Base-by-base conservation (phyloP, 768 basidiomycete species). In the Russula abietina region DNA sequence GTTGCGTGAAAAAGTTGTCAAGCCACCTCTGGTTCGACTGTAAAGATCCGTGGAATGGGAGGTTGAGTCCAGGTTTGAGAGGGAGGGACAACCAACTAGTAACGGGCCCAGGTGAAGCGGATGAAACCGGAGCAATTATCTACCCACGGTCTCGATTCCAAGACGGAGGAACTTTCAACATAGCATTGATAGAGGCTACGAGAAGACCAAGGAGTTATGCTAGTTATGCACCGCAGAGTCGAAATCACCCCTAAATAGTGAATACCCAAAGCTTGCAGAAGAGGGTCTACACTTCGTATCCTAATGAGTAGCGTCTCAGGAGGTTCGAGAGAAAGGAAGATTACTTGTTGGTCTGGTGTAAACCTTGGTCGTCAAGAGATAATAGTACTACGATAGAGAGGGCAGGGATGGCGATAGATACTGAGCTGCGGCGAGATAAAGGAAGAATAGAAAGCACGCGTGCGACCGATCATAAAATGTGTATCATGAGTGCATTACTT, bases 401-500 rank as follows among this genome's bases (percentile, higher is more conserved):
- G 38, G 45, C 4, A 53, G 7, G 7, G 62, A 60, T 17, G 63
- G 46, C 48, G 63, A 49, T 2, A 55, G 45, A 54, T 64, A 64
- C 33, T 59, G 54, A 51, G 54, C 58, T 64, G 26, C 24, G 30
- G 28, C 19, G 45, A 38, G 38, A 54, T n/a, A 50, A 14, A 26
- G 12, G 24, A 33, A 19, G 45, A 43, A 50, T n/a, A 39, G 26
- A 32, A 22, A 50, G 3, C 33, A 28, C 4, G 43, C 10, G 14
- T 30, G 39, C 22, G 45, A 36, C 9, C 22, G 32, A 30, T 60
- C 38, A 28, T 58, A n/a, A 28, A n/a, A 30, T 46, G 26, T 30
- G 53, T 30, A 49, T 54, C 45, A 41, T 64, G 58, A 64, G 63
- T 64, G 45, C 48, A 55, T 64, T 36, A 74, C 70, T 73, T 82